Conservation (phyloP, 768 basidiomycete species). For the Leucocoprinus birnbaumii region DNA sequence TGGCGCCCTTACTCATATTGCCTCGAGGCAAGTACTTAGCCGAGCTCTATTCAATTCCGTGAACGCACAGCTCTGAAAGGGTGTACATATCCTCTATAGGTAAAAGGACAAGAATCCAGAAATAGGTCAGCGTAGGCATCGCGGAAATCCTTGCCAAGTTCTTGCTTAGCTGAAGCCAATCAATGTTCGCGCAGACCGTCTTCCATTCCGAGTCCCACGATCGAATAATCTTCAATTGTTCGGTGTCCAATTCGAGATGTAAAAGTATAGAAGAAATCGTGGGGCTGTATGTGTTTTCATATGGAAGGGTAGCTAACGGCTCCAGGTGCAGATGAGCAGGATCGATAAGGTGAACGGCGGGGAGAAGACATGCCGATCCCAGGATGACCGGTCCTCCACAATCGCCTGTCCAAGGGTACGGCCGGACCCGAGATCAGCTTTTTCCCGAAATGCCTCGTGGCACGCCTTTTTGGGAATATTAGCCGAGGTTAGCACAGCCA, state of each 20-base stretch:
- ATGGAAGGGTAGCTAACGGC: neutral
- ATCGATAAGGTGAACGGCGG: neutral
- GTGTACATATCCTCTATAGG: neutral
- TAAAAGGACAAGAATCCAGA: neutral
- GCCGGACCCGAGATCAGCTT: neutral
- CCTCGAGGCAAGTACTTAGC: neutral
- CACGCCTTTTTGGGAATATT: neutral
- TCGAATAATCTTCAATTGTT: neutral
- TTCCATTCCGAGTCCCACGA: conserved; percentile 4
- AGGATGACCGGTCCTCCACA: conserved; percentile 2
- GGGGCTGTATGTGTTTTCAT: neutral
- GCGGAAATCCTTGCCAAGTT: neutral
- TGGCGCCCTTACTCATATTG: conserved; percentile 7
- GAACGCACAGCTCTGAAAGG: conserved; percentile 7
- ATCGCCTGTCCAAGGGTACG: neutral
- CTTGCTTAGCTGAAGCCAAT: neutral
- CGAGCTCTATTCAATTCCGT: neutral
- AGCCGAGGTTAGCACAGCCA: too few species aligned
- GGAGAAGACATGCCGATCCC: neutral
- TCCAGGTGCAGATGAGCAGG: neutral
- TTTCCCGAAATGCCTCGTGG: conserved; percentile 6
- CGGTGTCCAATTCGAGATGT: neutral
- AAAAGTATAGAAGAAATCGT: neutral
- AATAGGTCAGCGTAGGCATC: conserved; percentile 1
- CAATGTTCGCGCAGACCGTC: neutral